These are phyloP conservation scores for Byssochlamys sp. DNA, from an alignment of 2,329 filamentous ascomycete genomes.

Conservation along the genomic window DNA sequence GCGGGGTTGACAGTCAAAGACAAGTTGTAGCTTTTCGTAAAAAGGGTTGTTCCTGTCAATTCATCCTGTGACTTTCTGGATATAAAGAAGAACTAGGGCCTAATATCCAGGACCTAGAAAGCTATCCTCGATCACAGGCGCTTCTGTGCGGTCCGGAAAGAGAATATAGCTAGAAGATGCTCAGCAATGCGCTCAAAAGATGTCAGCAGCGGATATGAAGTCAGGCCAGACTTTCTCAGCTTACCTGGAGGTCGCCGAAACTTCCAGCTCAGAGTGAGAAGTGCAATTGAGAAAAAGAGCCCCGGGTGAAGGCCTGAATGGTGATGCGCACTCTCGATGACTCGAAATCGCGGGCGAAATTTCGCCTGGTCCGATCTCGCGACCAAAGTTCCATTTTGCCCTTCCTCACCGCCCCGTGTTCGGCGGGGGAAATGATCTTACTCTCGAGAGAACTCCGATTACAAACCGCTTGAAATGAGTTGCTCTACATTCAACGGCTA, in stretches of 20 bases:
- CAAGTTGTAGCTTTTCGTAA: not conserved
- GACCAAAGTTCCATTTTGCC: slow-evolving; percentile 1
- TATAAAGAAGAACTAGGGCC: not conserved
- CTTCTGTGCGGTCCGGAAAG: not conserved
- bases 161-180: not conserved
- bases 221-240: not conserved
- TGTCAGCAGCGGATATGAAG: not conserved
- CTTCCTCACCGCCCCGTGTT: slow-evolving; percentile 1
- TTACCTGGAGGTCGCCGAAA: not conserved
- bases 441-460: not conserved
- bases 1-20: not conserved
- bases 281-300: not conserved
- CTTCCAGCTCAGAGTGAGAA: not conserved
- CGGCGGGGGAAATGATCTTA: not conserved
- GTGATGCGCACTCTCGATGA: not conserved
- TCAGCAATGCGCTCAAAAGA: not conserved
- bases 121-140: not conserved
- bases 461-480: not conserved
- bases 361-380: not conserved
- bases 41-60: slow-evolving; percentile 2
- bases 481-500: not conserved
- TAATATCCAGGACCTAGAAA: not conserved
- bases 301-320: not conserved
- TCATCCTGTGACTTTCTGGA: slow-evolving; percentile 10
- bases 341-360: not conserved